Percentiles rank a stretch among this genome's conserved stretches.
Conservation (phyloP, 202 grass and related monocot species). For the Brachypodium distachyon region DNA sequence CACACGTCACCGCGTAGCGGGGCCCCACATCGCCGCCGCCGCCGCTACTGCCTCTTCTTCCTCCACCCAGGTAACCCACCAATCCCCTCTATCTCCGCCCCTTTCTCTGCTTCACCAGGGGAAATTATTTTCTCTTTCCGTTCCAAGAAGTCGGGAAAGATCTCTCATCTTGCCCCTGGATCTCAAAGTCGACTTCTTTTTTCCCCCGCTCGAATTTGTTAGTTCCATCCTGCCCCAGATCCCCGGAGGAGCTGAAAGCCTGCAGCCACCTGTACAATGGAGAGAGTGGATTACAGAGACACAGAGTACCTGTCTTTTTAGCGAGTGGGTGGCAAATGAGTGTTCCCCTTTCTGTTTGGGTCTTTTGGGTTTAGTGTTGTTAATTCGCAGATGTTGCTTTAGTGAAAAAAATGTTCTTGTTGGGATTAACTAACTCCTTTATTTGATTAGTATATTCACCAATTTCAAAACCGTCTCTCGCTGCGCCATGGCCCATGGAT, state of each 20-base stretch:
- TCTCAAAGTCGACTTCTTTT: not conserved
- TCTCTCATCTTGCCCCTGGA: not conserved
- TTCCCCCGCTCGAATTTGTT: not conserved
- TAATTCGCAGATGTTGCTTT: not conserved
- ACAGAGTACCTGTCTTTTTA: not conserved
- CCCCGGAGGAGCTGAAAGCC: not conserved
- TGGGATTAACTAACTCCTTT: not conserved
- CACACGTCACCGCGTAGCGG: not conserved
- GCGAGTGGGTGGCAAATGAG: not conserved
- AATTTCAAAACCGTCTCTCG: not conserved
- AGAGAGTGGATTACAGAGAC: not conserved
- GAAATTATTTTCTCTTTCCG: not conserved
- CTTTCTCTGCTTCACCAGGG: not conserved
- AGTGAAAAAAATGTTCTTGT: not conserved
- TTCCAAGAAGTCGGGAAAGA: not conserved
- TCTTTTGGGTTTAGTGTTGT: not conserved
- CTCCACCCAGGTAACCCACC: not conserved
- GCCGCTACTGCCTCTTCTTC: not conserved
- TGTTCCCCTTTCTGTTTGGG: not conserved
- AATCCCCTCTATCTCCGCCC: not conserved
- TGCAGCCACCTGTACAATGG: not conserved
- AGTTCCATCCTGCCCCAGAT: not conserved
- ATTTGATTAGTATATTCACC: not conserved
- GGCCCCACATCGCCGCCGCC: not conserved
- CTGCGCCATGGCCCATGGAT: not conserved